Conservation (phyloP, 202 grass and related monocot genomes). For the Panicum hallii region DNA sequence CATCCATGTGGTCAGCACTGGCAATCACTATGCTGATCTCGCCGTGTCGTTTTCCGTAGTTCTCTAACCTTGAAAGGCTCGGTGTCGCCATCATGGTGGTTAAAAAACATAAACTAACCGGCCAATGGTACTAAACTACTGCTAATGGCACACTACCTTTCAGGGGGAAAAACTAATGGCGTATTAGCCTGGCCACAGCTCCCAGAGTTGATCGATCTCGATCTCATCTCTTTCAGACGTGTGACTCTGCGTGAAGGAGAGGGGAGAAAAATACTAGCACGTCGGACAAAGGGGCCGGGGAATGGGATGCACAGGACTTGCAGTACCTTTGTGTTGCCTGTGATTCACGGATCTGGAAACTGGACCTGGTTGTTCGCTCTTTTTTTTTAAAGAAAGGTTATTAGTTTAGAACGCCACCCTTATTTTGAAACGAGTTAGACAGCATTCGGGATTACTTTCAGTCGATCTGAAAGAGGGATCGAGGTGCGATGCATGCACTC, state of each 20-base stretch:
- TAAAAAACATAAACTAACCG: background rate
- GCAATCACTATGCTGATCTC: constrained; percentile 19
- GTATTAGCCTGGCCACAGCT: background rate
- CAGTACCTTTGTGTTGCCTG: background rate
- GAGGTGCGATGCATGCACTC: too few relatives aligned
- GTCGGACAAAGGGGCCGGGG: background rate
- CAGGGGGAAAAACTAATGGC: background rate
- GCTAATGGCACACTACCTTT: background rate
- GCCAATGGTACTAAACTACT: background rate
- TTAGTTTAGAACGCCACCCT: background rate
- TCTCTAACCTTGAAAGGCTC: constrained; percentile 15
- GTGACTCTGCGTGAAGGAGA: too few relatives aligned
- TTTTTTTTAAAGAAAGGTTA: background rate
- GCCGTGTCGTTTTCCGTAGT: background rate
- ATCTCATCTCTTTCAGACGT: background rate
- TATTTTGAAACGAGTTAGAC: background rate
- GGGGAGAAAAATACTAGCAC: too few relatives aligned
- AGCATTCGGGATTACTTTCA: background rate
- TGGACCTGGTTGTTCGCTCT: background rate
- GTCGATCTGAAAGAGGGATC: background rate
- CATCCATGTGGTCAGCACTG: constrained; percentile 26
- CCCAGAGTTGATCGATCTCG: background rate
- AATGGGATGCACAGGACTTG: background rate
- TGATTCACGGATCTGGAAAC: background rate
- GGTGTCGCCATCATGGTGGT: constrained; percentile 10